Percentiles rank a stretch among this genome's conserved stretches.
phyloP scores from a whole-genome alignment of 306 rosid genomes.

The Cyclanthera cordifolia region DNA sequence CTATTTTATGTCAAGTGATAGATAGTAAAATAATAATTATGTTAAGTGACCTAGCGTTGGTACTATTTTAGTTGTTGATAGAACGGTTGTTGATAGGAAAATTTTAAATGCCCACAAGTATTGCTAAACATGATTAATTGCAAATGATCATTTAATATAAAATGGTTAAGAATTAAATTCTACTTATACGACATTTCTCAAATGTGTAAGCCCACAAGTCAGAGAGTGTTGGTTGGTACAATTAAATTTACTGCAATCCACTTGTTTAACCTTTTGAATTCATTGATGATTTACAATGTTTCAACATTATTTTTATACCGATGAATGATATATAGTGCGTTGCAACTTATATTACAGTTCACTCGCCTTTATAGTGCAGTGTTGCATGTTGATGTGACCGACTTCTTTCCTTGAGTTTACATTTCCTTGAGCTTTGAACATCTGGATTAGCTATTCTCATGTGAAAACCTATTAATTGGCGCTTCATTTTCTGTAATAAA shows the following conservation, averaged over 20 bases:
- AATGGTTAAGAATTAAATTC: too few species aligned
- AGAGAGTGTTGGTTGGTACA: too few species aligned
- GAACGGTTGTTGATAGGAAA: neutral
- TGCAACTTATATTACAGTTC: neutral
- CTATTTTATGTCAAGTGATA: too few species aligned
- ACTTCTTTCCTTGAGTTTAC: neutral
- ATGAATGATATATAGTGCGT: neutral
- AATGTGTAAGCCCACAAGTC: too few species aligned
- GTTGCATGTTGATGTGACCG: neutral
- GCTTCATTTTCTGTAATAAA: neutral
- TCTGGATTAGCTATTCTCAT: neutral
- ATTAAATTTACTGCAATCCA: too few species aligned
- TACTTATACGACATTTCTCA: too few species aligned
- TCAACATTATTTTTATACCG: neutral
- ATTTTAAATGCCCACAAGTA: neutral
- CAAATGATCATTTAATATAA: neutral
- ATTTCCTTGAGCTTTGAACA: neutral
- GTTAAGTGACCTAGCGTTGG: neutral
- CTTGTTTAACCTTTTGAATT: too few species aligned
- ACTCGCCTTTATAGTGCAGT: neutral
- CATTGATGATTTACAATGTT: too few species aligned
- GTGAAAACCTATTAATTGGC: neutral
- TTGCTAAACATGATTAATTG: neutral
- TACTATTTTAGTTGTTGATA: neutral
- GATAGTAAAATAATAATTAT: neutral